phyloP scores from a whole-genome alignment of 1,139 yeast genomes.

The Eremothecium coryli region DNA sequence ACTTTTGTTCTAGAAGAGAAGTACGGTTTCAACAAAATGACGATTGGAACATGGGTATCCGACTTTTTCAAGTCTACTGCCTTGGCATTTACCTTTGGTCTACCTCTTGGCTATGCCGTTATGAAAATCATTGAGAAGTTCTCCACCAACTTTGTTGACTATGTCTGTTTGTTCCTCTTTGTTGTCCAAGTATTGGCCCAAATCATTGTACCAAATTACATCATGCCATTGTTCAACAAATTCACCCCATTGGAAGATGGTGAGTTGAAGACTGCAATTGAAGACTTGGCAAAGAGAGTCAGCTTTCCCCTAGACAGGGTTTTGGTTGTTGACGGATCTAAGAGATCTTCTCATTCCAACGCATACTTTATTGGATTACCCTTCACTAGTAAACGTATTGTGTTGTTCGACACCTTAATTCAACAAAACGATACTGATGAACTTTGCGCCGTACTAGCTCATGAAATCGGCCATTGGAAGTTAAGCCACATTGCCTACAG shows the following conservation, averaged over 20 bases:
- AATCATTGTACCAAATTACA: slow-evolving; percentile 69
- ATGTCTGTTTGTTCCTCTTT: slow-evolving; percentile 64
- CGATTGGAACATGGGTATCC: slow-evolving; percentile 56
- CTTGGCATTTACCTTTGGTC: slow-evolving; percentile 51
- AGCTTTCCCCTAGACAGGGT: slow-evolving; percentile 79
- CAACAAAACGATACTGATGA: slow-evolving; percentile 68
- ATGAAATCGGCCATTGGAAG: slow-evolving; percentile 97
- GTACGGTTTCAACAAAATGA: slow-evolving; percentile 85
- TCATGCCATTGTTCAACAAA: slow-evolving; percentile 87
- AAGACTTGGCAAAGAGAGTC: slow-evolving; percentile 62
- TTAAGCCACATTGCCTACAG: slow-evolving; percentile 72
- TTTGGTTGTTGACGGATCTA: slow-evolving; percentile 88
- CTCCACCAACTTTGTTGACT: slow-evolving; percentile 73
- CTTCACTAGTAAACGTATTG: slow-evolving; percentile 85
- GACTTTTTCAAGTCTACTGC: slow-evolving; percentile 58
- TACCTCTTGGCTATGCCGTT: slow-evolving; percentile 65
- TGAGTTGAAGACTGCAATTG: slow-evolving; percentile 73
- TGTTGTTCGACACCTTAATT: slow-evolving; percentile 81
- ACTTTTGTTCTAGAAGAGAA: slow-evolving; percentile 86
- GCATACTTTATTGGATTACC: slow-evolving; percentile 95
- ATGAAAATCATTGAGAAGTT: slow-evolving; percentile 72
- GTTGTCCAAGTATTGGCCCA: slow-evolving; percentile 63
- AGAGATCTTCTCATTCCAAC: slow-evolving; percentile 90
- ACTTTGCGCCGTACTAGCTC: slow-evolving; percentile 90
- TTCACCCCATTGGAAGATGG: slow-evolving; percentile 87